A percentile compares a stretch with the other conserved stretches of the same genome.
Evolutionary conservation across 805 yeast species (phyloP).

Genomic region (Pichia occidentalis): DNA sequence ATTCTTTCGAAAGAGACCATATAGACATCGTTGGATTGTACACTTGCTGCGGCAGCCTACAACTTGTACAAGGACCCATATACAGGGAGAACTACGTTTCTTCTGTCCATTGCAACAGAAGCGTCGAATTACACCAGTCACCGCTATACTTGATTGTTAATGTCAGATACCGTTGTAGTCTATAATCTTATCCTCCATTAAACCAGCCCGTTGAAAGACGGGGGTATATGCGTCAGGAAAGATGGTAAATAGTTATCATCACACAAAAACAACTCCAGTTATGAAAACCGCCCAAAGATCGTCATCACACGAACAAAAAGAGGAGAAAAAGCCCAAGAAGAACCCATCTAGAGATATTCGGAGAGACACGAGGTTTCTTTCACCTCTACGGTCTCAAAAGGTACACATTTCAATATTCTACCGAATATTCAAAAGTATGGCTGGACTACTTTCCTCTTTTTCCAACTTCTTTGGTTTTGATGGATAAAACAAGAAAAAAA

Average conservation of each 20-base stretch:
- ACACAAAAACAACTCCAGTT: neutral
- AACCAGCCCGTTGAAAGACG: constrained; percentile 21
- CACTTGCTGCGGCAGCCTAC: neutral
- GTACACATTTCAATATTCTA: no score
- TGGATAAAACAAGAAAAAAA: no score
- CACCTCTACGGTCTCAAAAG: no score
- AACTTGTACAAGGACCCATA: neutral
- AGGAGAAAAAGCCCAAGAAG: neutral
- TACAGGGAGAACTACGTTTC: neutral
- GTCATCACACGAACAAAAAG: neutral
- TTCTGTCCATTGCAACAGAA: neutral
- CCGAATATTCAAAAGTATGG: no score
- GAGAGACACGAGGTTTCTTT: no score
- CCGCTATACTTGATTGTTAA: no score
- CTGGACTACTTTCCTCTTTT: no score
- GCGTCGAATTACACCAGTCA: no score
- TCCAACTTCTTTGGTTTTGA: no score
- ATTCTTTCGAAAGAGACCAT: constrained; percentile 10
- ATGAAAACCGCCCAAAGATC: neutral
- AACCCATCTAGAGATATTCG: no score
- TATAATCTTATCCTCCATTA: constrained; percentile 18
- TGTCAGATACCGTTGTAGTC: constrained; percentile 37
- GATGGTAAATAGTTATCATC: constrained; percentile 15
- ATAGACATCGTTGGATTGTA: neutral
- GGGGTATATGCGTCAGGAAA: constrained; percentile 19